Evolutionary conservation across 2,329 filamentous ascomycete species (phyloP).

Genomic region (Chalaropsis ovoidea): DNA sequence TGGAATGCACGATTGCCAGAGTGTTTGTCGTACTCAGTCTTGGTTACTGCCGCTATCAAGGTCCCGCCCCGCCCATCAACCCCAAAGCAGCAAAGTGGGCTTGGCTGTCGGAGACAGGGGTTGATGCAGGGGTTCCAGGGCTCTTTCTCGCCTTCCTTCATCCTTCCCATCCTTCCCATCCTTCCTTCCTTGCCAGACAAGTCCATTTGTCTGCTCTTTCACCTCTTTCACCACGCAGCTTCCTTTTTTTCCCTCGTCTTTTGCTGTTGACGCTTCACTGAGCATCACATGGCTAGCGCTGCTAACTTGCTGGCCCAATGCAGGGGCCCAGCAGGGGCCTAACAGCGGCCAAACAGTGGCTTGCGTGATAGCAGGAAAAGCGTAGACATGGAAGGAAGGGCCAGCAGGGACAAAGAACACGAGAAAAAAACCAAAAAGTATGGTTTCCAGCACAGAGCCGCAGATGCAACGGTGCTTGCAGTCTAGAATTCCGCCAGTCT

Average conservation of each 20-base stretch:
- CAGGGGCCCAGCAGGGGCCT: not conserved
- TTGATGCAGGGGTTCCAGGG: not conserved
- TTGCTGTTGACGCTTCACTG: not conserved
- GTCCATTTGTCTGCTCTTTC: no score
- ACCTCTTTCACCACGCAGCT: not conserved
- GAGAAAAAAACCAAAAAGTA: not conserved
- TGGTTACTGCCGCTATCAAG: not conserved
- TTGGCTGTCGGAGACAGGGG: not conserved
- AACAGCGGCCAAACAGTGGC: not conserved
- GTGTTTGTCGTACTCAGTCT: not conserved
- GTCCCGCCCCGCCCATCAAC: not conserved
- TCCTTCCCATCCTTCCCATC: not conserved
- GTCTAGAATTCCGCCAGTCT: not conserved
- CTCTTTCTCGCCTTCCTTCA: not conserved
- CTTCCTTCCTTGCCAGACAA: no score
- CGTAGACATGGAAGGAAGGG: not conserved
- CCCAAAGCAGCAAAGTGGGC: conserved; percentile 4
- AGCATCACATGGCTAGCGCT: not conserved
- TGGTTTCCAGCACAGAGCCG: not conserved
- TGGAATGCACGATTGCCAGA: conserved; percentile 5
- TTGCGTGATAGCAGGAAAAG: not conserved
- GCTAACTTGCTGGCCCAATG: not conserved
- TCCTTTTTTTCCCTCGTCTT: not conserved
- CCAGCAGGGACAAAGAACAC: not conserved
- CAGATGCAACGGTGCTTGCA: not conserved